phyloP scores from a whole-genome alignment of 768 basidiomycete genomes.

The Mrakia gelida region DNA sequence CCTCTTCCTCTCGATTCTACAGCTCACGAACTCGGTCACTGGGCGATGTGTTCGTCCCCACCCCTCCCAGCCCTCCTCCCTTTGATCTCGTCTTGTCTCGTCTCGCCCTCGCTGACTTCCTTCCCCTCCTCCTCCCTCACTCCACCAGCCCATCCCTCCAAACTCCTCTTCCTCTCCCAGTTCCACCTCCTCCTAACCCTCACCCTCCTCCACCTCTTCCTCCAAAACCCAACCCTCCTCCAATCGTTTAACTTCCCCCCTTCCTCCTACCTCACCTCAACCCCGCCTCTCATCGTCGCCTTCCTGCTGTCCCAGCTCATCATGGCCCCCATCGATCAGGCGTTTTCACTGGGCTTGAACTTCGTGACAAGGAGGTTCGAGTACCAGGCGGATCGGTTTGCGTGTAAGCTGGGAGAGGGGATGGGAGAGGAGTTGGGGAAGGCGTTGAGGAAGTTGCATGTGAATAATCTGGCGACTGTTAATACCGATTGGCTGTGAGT shows the following conservation, averaged over 20 bases:
- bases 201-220: constrained; percentile 82
- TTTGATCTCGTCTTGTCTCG: not conserved
- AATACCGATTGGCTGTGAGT: constrained; percentile 89
- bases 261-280: constrained; percentile 84
- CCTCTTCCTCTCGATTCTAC: constrained; percentile 6
- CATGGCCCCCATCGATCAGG: constrained; percentile 68
- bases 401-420: constrained; percentile 55
- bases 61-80: not conserved
- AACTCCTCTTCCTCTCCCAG: constrained; percentile 80
- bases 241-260: constrained; percentile 76
- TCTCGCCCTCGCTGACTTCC: not conserved
- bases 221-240: constrained; percentile 71
- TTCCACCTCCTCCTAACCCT: constrained; percentile 82
- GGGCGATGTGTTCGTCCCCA: constrained; percentile 60
- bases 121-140: not conserved
- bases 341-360: constrained; percentile 71
- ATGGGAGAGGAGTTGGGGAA: constrained; percentile 80
- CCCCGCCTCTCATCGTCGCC: constrained; percentile 72
- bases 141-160: constrained; percentile 66
- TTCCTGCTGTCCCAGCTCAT: constrained; percentile 90
- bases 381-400: constrained; percentile 87
- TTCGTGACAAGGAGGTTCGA: constrained; percentile 80
- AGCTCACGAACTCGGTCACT: constrained; percentile 96
- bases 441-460: constrained; percentile 78
- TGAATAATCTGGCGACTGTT: constrained; percentile 86